Evolutionary conservation across 2,329 filamentous ascomycete genomes (phyloP), one percentile per base, ranked within the genome.

Genomic region (Colletotrichum lindemuthianum): DNA sequence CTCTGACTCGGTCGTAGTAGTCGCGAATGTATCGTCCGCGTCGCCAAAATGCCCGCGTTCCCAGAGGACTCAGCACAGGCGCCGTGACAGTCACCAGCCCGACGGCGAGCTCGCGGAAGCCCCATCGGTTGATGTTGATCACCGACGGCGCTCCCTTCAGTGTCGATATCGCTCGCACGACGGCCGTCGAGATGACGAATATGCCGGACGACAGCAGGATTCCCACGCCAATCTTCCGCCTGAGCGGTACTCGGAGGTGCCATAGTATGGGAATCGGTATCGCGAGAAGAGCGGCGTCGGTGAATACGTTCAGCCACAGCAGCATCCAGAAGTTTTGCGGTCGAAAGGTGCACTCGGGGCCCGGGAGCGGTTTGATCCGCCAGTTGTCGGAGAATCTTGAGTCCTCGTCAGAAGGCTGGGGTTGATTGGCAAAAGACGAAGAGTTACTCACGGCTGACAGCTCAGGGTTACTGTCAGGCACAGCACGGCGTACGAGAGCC

Each of bases 181-280:
- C 51, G 0, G 71, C 72, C 1, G 71, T 72, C 3, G 68, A 69
- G 15, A 73, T 72, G 39, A 73, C 58, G 53, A 73, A 73, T 4
- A 73, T 15, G 8, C 70, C 72, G 1, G 70, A 73, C 6, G 68
- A 72, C 2, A 73, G 60, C 5, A 73, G 61, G 1, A 73, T 40
- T 2, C 68, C 61, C 7, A 73, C 68, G 11, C 68, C 68, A 2
- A 72, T 47, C 15, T 69, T 69, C 24, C 66, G 64, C 8, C 50
- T 47, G 8, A 66, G 44, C 3, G 63, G 53, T 1, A 70, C 61
- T 4, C 66, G 63, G 4, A 70, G 67, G 1, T 63, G 68, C 69
- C 67, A 71, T 0, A 74, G 59, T 0, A 73, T 71, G 6, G 72
- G 72, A 2, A 72, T 37, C 2, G 72, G 71, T 8, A 73, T 68